phyloP scores from a whole-genome alignment of 805 yeast genomes.

The Middelhovenomyces tepae region DNA sequence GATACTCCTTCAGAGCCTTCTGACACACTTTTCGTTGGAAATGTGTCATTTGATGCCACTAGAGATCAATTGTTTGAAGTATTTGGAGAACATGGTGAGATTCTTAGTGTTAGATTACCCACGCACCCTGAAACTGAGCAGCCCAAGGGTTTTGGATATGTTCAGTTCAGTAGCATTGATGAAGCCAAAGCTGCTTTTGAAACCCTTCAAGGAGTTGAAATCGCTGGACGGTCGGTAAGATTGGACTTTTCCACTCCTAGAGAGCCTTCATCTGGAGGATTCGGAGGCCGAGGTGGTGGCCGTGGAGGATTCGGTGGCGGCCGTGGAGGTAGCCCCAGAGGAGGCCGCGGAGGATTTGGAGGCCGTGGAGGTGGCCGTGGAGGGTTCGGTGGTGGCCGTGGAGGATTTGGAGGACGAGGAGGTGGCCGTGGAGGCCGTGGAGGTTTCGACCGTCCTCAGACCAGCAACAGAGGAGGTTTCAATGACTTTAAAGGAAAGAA shows the following conservation, averaged over 20 bases:
- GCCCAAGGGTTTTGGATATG: constrained; percentile 98
- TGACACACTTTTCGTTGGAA: constrained; percentile 93
- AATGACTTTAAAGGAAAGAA: constrained; percentile 68
- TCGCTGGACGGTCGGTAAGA: constrained; percentile 90
- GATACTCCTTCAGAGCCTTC: constrained; percentile 88
- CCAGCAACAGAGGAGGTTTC: constrained; percentile 55
- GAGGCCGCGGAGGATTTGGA: constrained; percentile 25
- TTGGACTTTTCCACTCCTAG: constrained; percentile 92
- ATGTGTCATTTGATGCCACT: constrained; percentile 83
- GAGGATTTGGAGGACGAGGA: constrained; percentile 22
- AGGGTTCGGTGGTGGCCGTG: constrained; percentile 25
- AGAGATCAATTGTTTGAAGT: constrained; percentile 67
- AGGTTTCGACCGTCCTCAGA: constrained; percentile 37
- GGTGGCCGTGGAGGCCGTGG: constrained; percentile 22
- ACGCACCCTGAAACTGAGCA: constrained; percentile 98
- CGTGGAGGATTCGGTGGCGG: constrained; percentile 24
- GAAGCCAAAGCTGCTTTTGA: constrained; percentile 86
- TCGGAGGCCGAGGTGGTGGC: constrained; percentile 34
- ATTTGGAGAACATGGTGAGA: constrained; percentile 72
- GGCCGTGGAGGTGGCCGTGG: constrained; percentile 29
- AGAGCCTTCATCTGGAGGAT: constrained; percentile 25
- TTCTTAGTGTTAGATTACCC: constrained; percentile 88
- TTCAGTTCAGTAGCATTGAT: constrained; percentile 77
- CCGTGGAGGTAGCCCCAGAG: constrained; percentile 18
- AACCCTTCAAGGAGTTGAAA: constrained; percentile 78